Base-by-base conservation (phyloP, 2,329 filamentous ascomycete species). In the Diaporthe citrichinensis region DNA sequence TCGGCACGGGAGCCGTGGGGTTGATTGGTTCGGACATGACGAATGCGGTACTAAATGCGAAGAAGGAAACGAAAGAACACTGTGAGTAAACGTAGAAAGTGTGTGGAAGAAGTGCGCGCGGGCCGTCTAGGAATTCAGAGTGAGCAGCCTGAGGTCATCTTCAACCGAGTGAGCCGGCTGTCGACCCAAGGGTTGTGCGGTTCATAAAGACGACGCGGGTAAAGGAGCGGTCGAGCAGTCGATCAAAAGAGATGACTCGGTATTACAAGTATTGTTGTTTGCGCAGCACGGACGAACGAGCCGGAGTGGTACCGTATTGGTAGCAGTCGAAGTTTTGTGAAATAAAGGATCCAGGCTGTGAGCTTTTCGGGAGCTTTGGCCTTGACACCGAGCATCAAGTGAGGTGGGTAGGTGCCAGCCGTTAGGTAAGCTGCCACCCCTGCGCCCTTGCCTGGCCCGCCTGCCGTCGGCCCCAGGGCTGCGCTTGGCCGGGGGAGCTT, bases 81-180 rank as follows among this genome's bases (percentile, higher is more conserved):
- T 41, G 65, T 68, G 46, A 55, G 65, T 55, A 39, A 69, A 41
- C 14, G 49, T 31, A 23, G 20, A 55, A 55, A 41, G 15, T 55
- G 15, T 17, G 65, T 69, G 65, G n/a, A 28, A 41, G 34, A 28
- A 55, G 46, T 15, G n/a, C 65, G 25, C 23, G n/a, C n/a, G 31
- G 46, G 31, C 65, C 14, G 31, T 69, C 51, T 36, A 39, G 23
- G 15, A 12, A 17, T 55, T 55, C n/a, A 44, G 39, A 69, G 65
- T 41, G 34, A 55, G 65, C 46, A 41, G 65, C 49, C 49, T 69
- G 25, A 28, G 49, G 49, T 55, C 65, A 69, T 69, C 65, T 69
- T 69, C 65, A 69, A 69, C 65, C 65, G 49, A 53, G 41, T 69
- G 65, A 69, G 65, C 65, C 65, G 65, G 65, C 49, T 55, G n/a